Conservation (phyloP, 164 flowering plant genomes). For the Sedum album region DNA sequence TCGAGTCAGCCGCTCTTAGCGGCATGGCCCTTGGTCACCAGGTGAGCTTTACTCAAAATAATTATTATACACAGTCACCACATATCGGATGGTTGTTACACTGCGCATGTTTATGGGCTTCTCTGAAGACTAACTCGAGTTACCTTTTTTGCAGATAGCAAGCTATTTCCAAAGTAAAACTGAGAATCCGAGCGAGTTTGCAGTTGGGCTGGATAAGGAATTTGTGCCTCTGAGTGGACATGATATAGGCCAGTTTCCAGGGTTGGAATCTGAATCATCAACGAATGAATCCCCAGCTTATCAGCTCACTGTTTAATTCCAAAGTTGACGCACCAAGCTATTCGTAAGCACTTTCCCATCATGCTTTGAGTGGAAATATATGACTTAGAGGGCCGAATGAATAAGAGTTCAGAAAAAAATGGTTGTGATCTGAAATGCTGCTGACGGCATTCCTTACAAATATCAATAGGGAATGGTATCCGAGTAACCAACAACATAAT, state of each 20-base stretch:
- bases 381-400: not conserved
- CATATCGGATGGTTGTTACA: not conserved
- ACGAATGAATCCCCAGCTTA: constrained; percentile 15
- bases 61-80: too few species aligned
- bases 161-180: constrained; percentile 60
- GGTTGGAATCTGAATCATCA: constrained; percentile 28
- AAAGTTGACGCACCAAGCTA: not conserved
- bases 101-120: too few species aligned
- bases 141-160: constrained; percentile 54
- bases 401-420: not conserved
- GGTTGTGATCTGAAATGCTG: not conserved
- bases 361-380: not conserved
- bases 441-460: not conserved
- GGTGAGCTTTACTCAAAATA: constrained; percentile 25
- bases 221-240: constrained; percentile 62
- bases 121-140: not conserved
- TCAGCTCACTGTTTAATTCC: constrained; percentile 23
- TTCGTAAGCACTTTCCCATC: not conserved
- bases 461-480: not conserved
- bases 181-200: constrained; percentile 51
- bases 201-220: constrained; percentile 64
- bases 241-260: constrained; percentile 92
- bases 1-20: constrained; percentile 87
- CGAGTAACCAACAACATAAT: too few species aligned
- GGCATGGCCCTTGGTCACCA: constrained; percentile 86